A percentile compares a stretch with the other conserved stretches of the same genome.
These are phyloP conservation scores for Colletotrichum sp. DNA, from an alignment of 2,329 filamentous ascomycete genomes.

Conservation along the genomic window DNA sequence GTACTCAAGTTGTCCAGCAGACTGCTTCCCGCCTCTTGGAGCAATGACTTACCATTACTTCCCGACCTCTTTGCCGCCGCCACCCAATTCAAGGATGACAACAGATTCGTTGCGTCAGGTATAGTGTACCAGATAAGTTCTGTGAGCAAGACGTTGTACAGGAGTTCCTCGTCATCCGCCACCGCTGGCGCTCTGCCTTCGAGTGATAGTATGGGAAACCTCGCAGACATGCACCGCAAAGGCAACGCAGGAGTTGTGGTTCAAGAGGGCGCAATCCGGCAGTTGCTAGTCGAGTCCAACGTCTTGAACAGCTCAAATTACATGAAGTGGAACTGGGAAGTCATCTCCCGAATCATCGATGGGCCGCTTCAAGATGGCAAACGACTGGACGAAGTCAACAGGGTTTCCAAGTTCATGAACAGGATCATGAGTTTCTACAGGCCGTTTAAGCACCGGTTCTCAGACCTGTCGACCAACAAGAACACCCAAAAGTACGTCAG, in stretches of 20 bases:
- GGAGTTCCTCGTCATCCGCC: constrained; percentile 62
- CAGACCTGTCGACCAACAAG: constrained; percentile 86
- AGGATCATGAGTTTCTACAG: constrained; percentile 93
- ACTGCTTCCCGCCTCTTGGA: constrained; percentile 82
- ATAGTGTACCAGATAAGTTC: constrained; percentile 99
- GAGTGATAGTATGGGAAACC: constrained; percentile 50
- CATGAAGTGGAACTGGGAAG: constrained; percentile 96
- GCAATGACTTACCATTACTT: constrained; percentile 83
- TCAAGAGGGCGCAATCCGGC: constrained; percentile 68
- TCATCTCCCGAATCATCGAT: constrained; percentile 89
- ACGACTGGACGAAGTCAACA: constrained; percentile 90
- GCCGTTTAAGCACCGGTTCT: constrained; percentile 96
- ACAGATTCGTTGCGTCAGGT: constrained; percentile 81
- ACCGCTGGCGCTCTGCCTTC: constrained; percentile 42
- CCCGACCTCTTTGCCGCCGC: constrained; percentile 84
- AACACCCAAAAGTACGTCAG: constrained; percentile 93
- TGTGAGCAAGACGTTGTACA: constrained; percentile 89
- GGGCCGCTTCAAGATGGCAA: constrained; percentile 91
- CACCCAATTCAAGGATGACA: constrained; percentile 71
- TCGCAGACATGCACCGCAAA: constrained; percentile 65
- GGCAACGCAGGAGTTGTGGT: constrained; percentile 49
- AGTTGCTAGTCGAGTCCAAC: constrained; percentile 76
- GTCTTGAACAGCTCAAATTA: constrained; percentile 91
- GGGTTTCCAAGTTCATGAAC: constrained; percentile 95
- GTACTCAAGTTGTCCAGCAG: constrained; percentile 88